Conservation (phyloP, 352 stramenopile species). For the Phytophthora meadii region DNA sequence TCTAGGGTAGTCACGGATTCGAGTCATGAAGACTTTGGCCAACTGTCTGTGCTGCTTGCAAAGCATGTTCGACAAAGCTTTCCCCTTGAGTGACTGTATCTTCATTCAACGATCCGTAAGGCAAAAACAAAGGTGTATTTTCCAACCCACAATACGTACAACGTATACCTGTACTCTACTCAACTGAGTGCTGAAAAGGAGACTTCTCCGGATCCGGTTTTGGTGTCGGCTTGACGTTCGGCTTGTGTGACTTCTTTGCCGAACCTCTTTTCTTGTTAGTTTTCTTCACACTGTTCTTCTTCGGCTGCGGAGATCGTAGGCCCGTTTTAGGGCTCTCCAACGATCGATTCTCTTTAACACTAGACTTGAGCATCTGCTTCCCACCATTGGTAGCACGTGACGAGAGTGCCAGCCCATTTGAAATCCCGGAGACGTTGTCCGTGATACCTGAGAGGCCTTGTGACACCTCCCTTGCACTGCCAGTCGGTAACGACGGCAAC, state of each 20-base stretch:
- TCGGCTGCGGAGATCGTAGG: neutral
- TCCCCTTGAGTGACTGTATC: too few relatives aligned
- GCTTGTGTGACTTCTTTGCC: neutral
- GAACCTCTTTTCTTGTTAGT: neutral
- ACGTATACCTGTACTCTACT: neutral
- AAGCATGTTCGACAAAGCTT: too few relatives aligned
- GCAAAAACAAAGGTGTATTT: too few relatives aligned
- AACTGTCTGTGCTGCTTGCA: too few relatives aligned
- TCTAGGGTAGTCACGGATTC: too few relatives aligned
- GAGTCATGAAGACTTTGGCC: too few relatives aligned
- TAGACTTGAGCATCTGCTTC: neutral
- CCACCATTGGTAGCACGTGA: neutral
- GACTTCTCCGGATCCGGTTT: neutral
- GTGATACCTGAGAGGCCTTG: neutral
- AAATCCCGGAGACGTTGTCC: neutral
- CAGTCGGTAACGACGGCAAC: neutral
- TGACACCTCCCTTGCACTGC: too few relatives aligned
- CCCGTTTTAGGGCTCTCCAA: neutral
- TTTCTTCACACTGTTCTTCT: neutral
- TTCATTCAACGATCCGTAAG: too few relatives aligned
- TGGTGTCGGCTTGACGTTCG: neutral
- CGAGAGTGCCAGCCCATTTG: neutral
- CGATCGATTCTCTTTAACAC: neutral
- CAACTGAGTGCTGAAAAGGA: neutral
- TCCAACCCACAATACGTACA: too few relatives aligned